A percentile compares a stretch with the other conserved stretches of the same genome.
These are phyloP conservation scores for Olyra latifolia DNA, from an alignment of 176 grass and related monocot species.

Conservation along the genomic window DNA sequence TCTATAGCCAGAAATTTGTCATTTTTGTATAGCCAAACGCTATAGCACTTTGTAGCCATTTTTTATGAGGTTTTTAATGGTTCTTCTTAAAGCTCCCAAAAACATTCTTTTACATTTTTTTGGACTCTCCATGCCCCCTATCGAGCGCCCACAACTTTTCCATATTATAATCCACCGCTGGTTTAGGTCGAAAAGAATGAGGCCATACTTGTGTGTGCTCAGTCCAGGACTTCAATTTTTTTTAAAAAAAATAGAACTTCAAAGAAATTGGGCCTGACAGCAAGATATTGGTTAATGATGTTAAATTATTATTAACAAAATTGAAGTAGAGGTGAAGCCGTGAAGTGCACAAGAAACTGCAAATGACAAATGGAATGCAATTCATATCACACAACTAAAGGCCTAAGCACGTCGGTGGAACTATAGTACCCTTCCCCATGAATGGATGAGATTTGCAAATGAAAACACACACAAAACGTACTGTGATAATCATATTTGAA, in stretches of 20 bases:
- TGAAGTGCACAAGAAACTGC: not conserved
- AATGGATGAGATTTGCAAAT: not conserved
- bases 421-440: not conserved
- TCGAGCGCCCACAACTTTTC: too few relatives aligned
- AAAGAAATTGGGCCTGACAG: not conserved
- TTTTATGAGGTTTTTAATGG: too few relatives aligned
- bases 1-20: too few relatives aligned
- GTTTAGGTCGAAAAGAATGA: too few relatives aligned
- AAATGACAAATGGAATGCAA: not conserved
- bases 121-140: too few relatives aligned
- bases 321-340: not conserved
- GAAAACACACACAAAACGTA: not conserved
- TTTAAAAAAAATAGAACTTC: not conserved
- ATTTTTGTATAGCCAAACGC: too few relatives aligned
- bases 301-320: conserved; percentile 3
- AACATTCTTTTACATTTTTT: too few relatives aligned
- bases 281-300: conserved; percentile 6
- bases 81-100: too few relatives aligned
- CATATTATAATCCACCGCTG: too few relatives aligned
- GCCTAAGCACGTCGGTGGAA: not conserved
- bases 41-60: too few relatives aligned
- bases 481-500: not conserved
- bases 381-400: not conserved
- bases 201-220: conserved; percentile 1
- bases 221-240: not conserved